These are phyloP conservation scores for Calonectria pauciramosa DNA, from an alignment of 2,329 filamentous ascomycete species.

Conservation along the genomic window DNA sequence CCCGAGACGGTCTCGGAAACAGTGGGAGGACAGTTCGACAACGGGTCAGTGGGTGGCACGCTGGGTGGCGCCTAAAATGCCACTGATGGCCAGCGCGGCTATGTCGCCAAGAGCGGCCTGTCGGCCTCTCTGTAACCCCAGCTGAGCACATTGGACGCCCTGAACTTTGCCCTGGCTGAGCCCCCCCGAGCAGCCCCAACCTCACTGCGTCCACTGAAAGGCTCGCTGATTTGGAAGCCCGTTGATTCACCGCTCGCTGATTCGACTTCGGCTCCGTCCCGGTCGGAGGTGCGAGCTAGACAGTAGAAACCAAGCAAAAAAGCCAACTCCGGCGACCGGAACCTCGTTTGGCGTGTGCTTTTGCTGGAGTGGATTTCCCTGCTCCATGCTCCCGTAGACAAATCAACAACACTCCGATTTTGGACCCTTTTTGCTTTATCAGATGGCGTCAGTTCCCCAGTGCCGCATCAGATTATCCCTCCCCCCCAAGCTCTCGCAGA, in stretches of 20 bases:
- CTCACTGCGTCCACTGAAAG: constrained; percentile 17
- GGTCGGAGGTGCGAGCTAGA: constrained; percentile 9
- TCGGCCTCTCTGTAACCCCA: background rate
- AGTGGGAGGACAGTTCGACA: background rate
- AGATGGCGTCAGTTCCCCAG: constrained; percentile 36
- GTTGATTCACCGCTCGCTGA: constrained; percentile 26
- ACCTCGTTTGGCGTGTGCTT: constrained; percentile 31
- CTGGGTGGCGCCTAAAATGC: background rate
- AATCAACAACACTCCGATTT: background rate
- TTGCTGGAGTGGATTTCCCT: constrained; percentile 30
- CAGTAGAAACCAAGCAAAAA: background rate
- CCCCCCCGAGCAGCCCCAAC: constrained; percentile 3
- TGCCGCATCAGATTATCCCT: constrained; percentile 34
- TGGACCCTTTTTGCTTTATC: background rate
- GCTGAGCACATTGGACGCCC: background rate
- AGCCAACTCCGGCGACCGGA: constrained; percentile 42
- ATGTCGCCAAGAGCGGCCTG: background rate
- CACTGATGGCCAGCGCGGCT: background rate
- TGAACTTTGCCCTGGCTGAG: background rate
- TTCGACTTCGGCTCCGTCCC: constrained; percentile 17
- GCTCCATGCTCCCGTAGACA: constrained; percentile 15
- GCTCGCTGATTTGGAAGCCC: constrained; percentile 18
- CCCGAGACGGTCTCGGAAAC: background rate
- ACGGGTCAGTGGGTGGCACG: background rate
- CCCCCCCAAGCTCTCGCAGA: background rate